Base-by-base conservation (phyloP, 108 stramenopile genomes). In the Skeletonema menzelii region DNA sequence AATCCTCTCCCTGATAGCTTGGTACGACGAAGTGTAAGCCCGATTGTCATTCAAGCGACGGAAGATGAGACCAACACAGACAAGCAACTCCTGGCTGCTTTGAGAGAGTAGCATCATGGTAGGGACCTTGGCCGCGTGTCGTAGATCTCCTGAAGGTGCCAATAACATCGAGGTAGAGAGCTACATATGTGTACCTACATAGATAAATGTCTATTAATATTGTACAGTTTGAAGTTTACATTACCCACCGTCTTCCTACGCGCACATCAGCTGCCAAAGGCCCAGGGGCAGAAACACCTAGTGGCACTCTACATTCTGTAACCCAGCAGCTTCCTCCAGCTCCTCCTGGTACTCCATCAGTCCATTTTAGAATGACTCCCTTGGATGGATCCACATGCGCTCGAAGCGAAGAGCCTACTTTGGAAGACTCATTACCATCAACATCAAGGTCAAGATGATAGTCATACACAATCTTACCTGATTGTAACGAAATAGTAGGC, bases 381-480 rank as follows among this genome's bases (percentile, higher is more conserved):
- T 65, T 74, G 1, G 69, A 74, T 32, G 80, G 80, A 61, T 80
- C 80, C 5, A 80, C 80, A 47, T 80, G 80, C 8, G 80, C 80
- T 53, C 80, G 72, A 26, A 80, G 65, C 2, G 73, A 80, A 15
- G 80, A 80, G 3, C 63, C 57, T 4, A 62, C 40, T 56, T 56
- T 24, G n/a, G 37, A 8, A 8, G 58, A 20, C 32, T 58, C 22
- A 12, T 17, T 27, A 12, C 15, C 34, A 10, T 74, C 69, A 27
- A 80, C 34, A 10, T 74, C 69, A 27, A 80, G 80, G 19, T 61
- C 55, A 35, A 80, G 32, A 34, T 74, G 67, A 60, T 72, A 80
- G 59, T 80, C 80, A 61, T 74, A 80, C 10, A 80, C 73, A 5
- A 80, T 80, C 56, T 80, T 80, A 15, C 80, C 80, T n/a, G 80